Conservation (phyloP, 208 protist species). For the Angomonas ambiguus region DNA sequence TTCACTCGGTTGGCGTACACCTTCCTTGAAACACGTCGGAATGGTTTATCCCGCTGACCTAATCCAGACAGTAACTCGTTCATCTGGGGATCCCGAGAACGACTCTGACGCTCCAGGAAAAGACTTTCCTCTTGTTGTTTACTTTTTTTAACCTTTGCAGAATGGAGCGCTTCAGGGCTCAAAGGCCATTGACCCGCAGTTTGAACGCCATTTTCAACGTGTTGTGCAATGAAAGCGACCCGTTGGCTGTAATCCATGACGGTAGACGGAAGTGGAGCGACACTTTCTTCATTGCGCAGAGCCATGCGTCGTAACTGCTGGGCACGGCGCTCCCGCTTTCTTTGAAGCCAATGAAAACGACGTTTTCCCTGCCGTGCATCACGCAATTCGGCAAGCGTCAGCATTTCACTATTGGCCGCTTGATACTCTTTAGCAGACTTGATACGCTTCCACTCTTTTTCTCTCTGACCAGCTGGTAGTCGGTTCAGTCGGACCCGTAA, state of each 20-base stretch:
- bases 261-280: slow-evolving; percentile 65
- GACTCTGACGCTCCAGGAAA: slow-evolving; percentile 51
- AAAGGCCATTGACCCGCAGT: slow-evolving; percentile 81
- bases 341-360: slow-evolving; percentile 83
- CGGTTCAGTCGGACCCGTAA: slow-evolving; percentile 69
- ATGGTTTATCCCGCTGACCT: slow-evolving; percentile 47
- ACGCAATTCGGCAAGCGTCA: slow-evolving; percentile 73
- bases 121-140: slow-evolving; percentile 56
- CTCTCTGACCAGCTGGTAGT: slow-evolving; percentile 58
- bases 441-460: slow-evolving; percentile 66
- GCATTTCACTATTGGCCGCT: slow-evolving; percentile 56
- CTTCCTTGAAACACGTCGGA: slow-evolving; percentile 77
- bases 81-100: slow-evolving; percentile 51
- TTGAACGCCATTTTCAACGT: slow-evolving; percentile 82
- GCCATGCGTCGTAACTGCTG: slow-evolving; percentile 59
- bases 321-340: slow-evolving; percentile 69
- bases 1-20: slow-evolving; percentile 84
- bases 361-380: slow-evolving; percentile 71
- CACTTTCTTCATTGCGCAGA: slow-evolving; percentile 66
- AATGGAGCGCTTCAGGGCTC: slow-evolving; percentile 40
- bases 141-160: slow-evolving; percentile 45
- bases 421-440: slow-evolving; percentile 75
- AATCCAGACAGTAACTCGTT: slow-evolving; percentile 30
- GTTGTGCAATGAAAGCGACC: slow-evolving; percentile 82
- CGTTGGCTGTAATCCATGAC: slow-evolving; percentile 79